Base-by-base conservation (phyloP, 768 basidiomycete species). In the Suillus discolor region DNA sequence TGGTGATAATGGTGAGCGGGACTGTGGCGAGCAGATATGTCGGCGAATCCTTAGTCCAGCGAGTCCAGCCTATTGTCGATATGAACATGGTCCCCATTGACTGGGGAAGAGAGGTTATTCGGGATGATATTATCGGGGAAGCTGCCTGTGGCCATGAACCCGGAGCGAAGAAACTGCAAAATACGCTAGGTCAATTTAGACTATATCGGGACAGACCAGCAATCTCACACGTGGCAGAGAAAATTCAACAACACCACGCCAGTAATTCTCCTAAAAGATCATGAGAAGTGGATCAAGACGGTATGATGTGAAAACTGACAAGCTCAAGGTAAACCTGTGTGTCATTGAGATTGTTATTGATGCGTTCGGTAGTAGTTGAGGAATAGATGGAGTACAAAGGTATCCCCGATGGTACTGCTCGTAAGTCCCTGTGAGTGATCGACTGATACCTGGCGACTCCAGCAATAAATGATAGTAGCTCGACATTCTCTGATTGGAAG, bases 391-490 rank as follows among this genome's bases (percentile, higher is more conserved):
- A 64, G 42, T 67, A 70, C 15, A n/a, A 73, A 23, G 20, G 68
- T 68, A 49, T 73, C 72, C 2, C 70, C 72, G 12, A 73, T 64
- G 0, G 67, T 13, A 18, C 73, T 73, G 1, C 65, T 41, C 6
- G 51, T 45, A 53, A 71, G 44, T 7, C 70, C 54, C 25, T 73
- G 72, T 7, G 70, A 39, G 4, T 67, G 36, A 25, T 47, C 8
- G 63, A 39, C 13, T 69, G 70, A 31, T 65, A 62, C 15, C 60
- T 47, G 54, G 47, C 11, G 11, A 67, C 59, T 8, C 62, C 61
- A 4, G 68, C 68, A 38, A 71, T 36, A 65, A 70, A 72, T 23
- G 42, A 55, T 2, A 65, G 57, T n/a, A 72, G 54, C 12, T 61
- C 63, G 20, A 57, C 23, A 23, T 69, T 68, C 16, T 34, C 47